Percentiles rank a stretch among this genome's conserved stretches.
Evolutionary conservation across 1,284 basidiomycete genomes (phyloP).

Genomic region (Anthracocystis walkeri): DNA sequence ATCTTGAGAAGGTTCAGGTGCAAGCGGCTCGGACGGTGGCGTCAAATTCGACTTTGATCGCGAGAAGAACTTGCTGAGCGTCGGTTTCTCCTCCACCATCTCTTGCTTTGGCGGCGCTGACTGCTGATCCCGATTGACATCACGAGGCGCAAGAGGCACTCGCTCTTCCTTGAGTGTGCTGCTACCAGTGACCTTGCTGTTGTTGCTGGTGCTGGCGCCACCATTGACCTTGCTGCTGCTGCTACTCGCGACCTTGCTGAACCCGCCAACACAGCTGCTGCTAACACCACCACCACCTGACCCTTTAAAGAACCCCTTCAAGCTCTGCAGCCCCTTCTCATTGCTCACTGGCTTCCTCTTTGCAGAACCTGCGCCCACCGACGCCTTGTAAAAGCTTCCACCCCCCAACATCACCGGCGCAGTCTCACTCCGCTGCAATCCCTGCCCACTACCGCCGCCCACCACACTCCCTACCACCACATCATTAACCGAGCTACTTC

Average conservation of each 20-base stretch:
- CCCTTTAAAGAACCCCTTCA: constrained; percentile 39
- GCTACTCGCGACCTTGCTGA: constrained; percentile 1
- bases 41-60: background rate
- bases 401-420: constrained; percentile 10
- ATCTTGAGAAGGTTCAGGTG: constrained; percentile 3
- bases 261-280: background rate
- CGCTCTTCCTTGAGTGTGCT: constrained; percentile 8
- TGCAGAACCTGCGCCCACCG: constrained; percentile 2
- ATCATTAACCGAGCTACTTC: constrained; percentile 28
- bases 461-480: constrained; percentile 1
- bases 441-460: background rate
- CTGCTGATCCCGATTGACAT: constrained; percentile 18
- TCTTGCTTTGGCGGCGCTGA: background rate
- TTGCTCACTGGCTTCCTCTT: constrained; percentile 43
- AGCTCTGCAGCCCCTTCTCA: constrained; percentile 42
- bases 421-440: constrained; percentile 27
- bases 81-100: constrained; percentile 8
- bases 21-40: no score
- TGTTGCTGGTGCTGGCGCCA: background rate
- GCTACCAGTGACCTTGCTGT: background rate
- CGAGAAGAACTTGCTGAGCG: constrained; percentile 40
- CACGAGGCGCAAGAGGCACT: constrained; percentile 19
- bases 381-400: constrained; percentile 22
- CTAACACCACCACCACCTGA: background rate
- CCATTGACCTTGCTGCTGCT: background rate